These are phyloP conservation scores for Trichoderma simmonsii DNA, from an alignment of 2,329 filamentous ascomycete species.

Conservation along the genomic window DNA sequence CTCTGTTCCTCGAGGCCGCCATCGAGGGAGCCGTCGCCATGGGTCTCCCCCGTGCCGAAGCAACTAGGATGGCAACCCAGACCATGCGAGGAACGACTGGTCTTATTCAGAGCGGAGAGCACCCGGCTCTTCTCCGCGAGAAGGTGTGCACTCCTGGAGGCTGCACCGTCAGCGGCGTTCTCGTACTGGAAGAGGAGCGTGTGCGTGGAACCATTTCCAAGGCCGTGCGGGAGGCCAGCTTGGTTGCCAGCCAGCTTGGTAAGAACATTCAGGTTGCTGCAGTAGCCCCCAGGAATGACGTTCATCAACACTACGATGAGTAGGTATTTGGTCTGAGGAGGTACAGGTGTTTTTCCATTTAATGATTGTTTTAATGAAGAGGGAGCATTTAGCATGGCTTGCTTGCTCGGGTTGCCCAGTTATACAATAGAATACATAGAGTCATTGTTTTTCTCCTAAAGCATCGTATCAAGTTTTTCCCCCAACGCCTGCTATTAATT, in stretches of 20 bases:
- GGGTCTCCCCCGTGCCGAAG: slow-evolving; percentile 70
- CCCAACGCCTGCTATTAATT: slow-evolving; percentile 8
- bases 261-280: slow-evolving; percentile 36
- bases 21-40: slow-evolving; percentile 77
- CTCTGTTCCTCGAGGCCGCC: slow-evolving; percentile 70
- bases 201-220: slow-evolving; percentile 65
- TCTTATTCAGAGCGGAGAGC: slow-evolving; percentile 67
- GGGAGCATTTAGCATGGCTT: slow-evolving; percentile 3
- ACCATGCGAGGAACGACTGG: slow-evolving; percentile 71
- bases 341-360: background rate
- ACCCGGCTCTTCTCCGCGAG: slow-evolving; percentile 71
- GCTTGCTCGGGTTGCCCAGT: slow-evolving; percentile 7
- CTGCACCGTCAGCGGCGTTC: slow-evolving; percentile 71
- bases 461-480: background rate
- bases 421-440: slow-evolving; percentile 19
- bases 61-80: slow-evolving; percentile 74
- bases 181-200: slow-evolving; percentile 70
- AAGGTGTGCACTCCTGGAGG: slow-evolving; percentile 76
- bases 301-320: slow-evolving; percentile 7
- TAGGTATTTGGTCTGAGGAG: background rate
- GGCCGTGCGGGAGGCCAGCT: slow-evolving; percentile 68
- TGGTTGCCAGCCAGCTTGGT: slow-evolving; percentile 62
- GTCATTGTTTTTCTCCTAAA: slow-evolving; percentile 9
- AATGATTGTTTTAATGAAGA: background rate
- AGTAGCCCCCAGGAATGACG: slow-evolving; percentile 33